Evolutionary conservation across 1,284 basidiomycete species (phyloP).

Genomic region (Cryptococcus wingfieldii): DNA sequence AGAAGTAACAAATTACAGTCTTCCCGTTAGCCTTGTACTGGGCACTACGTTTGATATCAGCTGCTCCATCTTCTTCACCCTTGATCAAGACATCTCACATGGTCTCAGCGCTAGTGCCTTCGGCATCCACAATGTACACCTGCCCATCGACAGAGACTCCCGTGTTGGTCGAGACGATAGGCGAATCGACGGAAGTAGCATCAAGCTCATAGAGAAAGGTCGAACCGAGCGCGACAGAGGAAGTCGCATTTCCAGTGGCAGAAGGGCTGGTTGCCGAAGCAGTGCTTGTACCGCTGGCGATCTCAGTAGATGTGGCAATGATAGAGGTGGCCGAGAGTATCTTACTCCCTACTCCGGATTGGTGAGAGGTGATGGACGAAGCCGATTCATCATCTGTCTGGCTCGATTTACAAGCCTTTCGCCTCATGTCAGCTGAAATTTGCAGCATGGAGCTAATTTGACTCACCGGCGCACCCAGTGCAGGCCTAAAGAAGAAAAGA

Average conservation of each 20-base stretch:
- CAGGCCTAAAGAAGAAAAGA: too few species aligned
- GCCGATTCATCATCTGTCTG: too few species aligned
- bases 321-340: too few species aligned
- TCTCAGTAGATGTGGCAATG: too few species aligned
- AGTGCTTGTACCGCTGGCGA: too few species aligned
- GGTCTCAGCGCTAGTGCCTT: slow-evolving; percentile 10
- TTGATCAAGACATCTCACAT: slow-evolving; percentile 11
- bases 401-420: too few species aligned
- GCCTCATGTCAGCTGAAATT: too few species aligned
- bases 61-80: not conserved
- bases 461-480: too few species aligned
- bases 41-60: not conserved
- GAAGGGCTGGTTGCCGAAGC: not conserved
- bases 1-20: slow-evolving; percentile 46
- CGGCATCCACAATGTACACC: slow-evolving; percentile 26
- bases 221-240: not conserved
- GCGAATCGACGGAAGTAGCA: slow-evolving; percentile 4
- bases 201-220: not conserved
- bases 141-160: slow-evolving; percentile 15
- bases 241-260: slow-evolving; percentile 7
- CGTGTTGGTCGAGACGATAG: slow-evolving; percentile 15
- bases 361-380: too few species aligned
- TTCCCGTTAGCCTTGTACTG: slow-evolving; percentile 27
- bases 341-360: too few species aligned
- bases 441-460: too few species aligned